Base-by-base conservation (phyloP, 2,329 filamentous ascomycete species). In the Pseudogymnoascus sp. region DNA sequence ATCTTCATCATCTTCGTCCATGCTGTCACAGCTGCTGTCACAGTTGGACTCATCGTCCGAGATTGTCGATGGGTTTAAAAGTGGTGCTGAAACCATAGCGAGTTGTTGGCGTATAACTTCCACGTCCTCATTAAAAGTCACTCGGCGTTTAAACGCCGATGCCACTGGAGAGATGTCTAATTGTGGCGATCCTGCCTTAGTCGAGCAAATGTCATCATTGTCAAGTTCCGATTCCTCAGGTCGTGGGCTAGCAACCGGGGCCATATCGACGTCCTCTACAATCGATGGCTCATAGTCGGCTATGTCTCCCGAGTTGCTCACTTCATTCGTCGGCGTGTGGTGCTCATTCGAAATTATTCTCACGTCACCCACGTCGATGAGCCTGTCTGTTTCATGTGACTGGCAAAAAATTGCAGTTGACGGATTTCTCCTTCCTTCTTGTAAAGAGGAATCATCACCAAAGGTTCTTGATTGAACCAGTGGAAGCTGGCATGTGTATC, bases 21-120 rank as follows among this genome's bases (percentile, higher is more conserved):
- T 52, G 15, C n/a, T 6, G 23, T n/a, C n/a, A n/a, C n/a, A n/a
- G n/a, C n/a, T n/a, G n/a, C n/a, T n/a, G n/a, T 30, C 45, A 12
- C 3, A 3, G n/a, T 52, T n/a, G 3, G 23, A 12, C 21, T 30
- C 45, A 18, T 30, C n/a, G 5, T 52, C 45, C 3, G 45, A 52
- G 23, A n/a, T 30, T 52, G 23, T 5, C 4, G 15, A 30, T 26
- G 45, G 30, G 18, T 0, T 18, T 19, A 15, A 26, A 52, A 18
- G n/a, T 8, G 45, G 45, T 30, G 45, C 45, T 6, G 45, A 52
- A 30, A 52, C 45, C 45, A 52, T 52, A 7, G 26, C 28, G 3
- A 52, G 45, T 52, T 52, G 45, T 30, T 52, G 45, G 9, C 45
- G 45, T 30, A 52, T 52, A 5, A 52, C 26, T 30, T 52, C 26